phyloP scores from a whole-genome alignment of 306 rosid genomes.

The Parietaria judaica region DNA sequence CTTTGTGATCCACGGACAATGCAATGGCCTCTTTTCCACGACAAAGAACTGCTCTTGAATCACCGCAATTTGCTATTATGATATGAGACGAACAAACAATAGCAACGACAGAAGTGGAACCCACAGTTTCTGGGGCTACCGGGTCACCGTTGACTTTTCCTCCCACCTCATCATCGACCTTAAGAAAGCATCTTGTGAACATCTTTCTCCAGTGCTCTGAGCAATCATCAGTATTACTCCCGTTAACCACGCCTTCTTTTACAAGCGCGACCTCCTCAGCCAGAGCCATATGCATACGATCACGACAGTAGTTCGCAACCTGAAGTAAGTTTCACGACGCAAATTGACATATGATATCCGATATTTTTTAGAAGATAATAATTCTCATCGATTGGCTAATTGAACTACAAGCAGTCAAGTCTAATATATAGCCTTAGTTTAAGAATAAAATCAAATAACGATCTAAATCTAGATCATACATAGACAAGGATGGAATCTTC shows the following conservation, averaged over 20 bases:
- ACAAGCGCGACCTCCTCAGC: conserved; percentile 65
- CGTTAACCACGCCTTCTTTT: conserved; percentile 37
- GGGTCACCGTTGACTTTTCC: conserved; percentile 53
- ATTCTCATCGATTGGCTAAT: too few species aligned
- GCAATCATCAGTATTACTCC: conserved; percentile 39
- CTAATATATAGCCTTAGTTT: too few species aligned
- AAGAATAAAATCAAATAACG: too few species aligned
- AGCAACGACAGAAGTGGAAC: conserved; percentile 84
- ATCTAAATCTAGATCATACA: too few species aligned
- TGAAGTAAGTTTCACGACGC: conserved; percentile 17
- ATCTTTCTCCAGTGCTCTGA: conserved; percentile 66
- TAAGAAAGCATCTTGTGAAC: conserved; percentile 61
- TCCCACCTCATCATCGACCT: conserved; percentile 82
- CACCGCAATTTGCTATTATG: conserved; percentile 80
- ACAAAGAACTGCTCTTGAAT: conserved; percentile 86
- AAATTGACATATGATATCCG: too few species aligned
- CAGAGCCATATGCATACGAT: conserved; percentile 67
- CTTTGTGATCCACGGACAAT: conserved; percentile 84
- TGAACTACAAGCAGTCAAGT: too few species aligned
- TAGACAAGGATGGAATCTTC: too few species aligned
- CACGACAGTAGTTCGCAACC: conserved; percentile 83
- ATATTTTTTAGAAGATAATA: too few species aligned
- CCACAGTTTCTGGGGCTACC: conserved; percentile 84
- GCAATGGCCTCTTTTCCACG: conserved; percentile 86
- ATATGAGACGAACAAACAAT: conserved; percentile 75